Percentiles rank a stretch among this genome's conserved stretches.
Conservation (phyloP, 345 rosid genomes). For the Arabidopsis arenosa region DNA sequence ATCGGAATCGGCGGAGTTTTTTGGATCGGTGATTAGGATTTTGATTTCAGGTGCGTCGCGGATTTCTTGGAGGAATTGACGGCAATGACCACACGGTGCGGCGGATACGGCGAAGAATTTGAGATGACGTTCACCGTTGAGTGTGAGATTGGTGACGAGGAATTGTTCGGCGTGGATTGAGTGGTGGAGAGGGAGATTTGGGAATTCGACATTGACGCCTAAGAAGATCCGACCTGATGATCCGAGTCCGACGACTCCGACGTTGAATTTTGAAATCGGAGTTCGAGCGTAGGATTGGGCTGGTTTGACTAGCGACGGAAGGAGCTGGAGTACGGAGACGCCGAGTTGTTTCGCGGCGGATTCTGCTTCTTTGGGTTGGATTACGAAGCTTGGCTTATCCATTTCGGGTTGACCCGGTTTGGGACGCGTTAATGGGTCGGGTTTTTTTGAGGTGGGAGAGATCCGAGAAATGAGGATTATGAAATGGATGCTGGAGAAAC, state of each 20-base stretch:
- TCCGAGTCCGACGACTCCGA: slow-evolving; percentile 85
- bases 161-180: slow-evolving; percentile 97
- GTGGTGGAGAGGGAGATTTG: slow-evolving; percentile 89
- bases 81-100: slow-evolving; percentile 99
- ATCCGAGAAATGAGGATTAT: slow-evolving; percentile 41
- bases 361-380: slow-evolving; percentile 68
- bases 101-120: slow-evolving; percentile 75
- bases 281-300: slow-evolving; percentile 78
- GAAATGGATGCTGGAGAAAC: slow-evolving; percentile 18
- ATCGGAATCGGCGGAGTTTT: slow-evolving; percentile 11
- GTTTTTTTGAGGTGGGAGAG: slow-evolving; percentile 26
- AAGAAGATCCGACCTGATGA: slow-evolving; percentile 87
- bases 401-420: slow-evolving; percentile 50
- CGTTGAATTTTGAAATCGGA: slow-evolving; percentile 80
- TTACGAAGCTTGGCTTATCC: slow-evolving; percentile 68
- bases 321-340: slow-evolving; percentile 59
- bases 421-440: slow-evolving; percentile 31
- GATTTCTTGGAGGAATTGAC: slow-evolving; percentile 90
- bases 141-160: slow-evolving; percentile 81
- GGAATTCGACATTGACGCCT: slow-evolving; percentile 89
- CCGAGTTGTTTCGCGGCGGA: slow-evolving; percentile 66
- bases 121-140: slow-evolving; percentile 67
- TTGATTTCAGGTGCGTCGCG: slow-evolving; percentile 66
- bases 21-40: slow-evolving; percentile 55
- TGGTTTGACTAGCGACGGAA: slow-evolving; percentile 67